These are phyloP conservation scores for Ascomycota sp. DNA, from an alignment of 2,329 filamentous ascomycete species.

Conservation along the genomic window DNA sequence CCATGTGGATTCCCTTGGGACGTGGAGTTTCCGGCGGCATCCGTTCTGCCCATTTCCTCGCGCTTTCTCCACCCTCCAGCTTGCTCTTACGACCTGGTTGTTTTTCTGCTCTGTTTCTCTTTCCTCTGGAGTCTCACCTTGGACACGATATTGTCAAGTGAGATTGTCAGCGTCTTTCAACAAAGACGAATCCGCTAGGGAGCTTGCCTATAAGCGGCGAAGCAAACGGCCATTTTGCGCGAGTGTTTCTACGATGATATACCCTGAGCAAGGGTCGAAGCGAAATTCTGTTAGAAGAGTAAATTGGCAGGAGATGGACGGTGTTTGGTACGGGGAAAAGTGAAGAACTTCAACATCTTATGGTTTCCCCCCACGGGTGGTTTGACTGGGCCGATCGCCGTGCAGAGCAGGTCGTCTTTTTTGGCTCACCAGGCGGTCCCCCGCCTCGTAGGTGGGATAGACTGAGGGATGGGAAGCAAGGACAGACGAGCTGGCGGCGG, in stretches of 20 bases:
- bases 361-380: constrained; percentile 15
- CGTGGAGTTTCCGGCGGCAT: too few species aligned
- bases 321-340: constrained; percentile 20
- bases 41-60: too few species aligned
- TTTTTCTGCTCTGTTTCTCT: constrained; percentile 5
- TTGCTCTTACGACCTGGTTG: constrained; percentile 12
- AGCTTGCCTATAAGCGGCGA: constrained; percentile 19
- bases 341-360: constrained; percentile 30
- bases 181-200: constrained; percentile 18
- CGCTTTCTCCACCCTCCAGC: too few species aligned
- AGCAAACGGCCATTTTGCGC: constrained; percentile 8
- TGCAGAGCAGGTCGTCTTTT: too few species aligned
- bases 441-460: too few species aligned
- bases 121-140: too few species aligned
- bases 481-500: too few species aligned
- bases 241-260: constrained; percentile 19
- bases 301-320: constrained; percentile 12
- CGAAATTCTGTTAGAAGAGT: too few species aligned
- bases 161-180: constrained; percentile 31
- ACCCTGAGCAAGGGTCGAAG: constrained; percentile 11
- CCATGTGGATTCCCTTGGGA: constrained; percentile 13
- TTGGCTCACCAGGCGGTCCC: too few species aligned
- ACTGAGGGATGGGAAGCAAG: too few species aligned
- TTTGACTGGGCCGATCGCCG: too few species aligned
- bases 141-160: too few species aligned